Base-by-base conservation (phyloP, 768 basidiomycete species). In the Lactarius hatsudake region DNA sequence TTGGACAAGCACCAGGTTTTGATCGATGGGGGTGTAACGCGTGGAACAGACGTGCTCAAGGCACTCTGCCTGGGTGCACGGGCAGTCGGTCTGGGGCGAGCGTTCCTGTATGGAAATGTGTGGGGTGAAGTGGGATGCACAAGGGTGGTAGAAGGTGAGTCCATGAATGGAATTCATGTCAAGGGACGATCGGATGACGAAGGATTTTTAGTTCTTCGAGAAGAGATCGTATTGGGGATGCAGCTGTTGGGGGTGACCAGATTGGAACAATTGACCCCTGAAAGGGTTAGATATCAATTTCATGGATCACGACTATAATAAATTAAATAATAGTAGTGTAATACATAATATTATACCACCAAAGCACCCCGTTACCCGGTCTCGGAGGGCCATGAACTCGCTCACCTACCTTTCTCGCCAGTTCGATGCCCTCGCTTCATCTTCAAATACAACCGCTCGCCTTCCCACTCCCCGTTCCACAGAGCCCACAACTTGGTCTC, bases 401-500 rank as follows among this genome's bases (percentile, higher is more conserved):
- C 85, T 94, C 73, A 82, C 84, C 20, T 88, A 90, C 78, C 82
- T 94, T 68, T 90, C 92, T 71, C 88, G 89, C 74, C 88, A 91
- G 76, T 87, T 92, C 81, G 90, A 94, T 79, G 86, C 85, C 68
- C 79, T 91, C 71, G 87, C 87, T 66, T 78, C 86, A 9, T 76
- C 87, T 59, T 84, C 88, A 18, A 82, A 85, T 45, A 84, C 87
- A 53, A 77, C 79, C 55, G 72, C 78, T 55, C 26, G 76, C 77
- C 2, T 53, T 65, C 34, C 42, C 64, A 34, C 54, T 62, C 7
- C 42, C 30, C 61, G 53, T 20, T 15, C 32, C 9, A 5, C 53
- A 23, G 36, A 48, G n/a, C 57, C 38, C 57, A 51, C 70, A 15
- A 23, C 59, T 34, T 71, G 70, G 71, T 71, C 71, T 32, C 71